Base-by-base conservation (phyloP, 202 grass and related monocot genomes). In the Zoysia matrella region DNA sequence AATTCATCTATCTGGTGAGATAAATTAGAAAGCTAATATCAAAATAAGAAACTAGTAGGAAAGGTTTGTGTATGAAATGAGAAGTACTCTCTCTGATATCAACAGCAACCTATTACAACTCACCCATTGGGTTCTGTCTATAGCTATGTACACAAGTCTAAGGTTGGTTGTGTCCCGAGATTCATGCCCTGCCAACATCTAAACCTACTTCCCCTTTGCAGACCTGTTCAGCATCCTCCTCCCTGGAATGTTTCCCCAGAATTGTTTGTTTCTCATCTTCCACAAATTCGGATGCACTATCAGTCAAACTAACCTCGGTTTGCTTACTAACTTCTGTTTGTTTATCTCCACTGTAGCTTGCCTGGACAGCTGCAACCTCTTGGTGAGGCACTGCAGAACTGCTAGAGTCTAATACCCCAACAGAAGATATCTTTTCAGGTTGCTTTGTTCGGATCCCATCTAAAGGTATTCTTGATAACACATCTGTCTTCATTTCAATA, bases 381-480 rank as follows among this genome's bases (percentile, higher is more conserved):
- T 91, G 75, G 45, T 82, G 76, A 75, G 88, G 85, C 82, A 92
- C 86, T 69, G 77, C 84, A 84, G 89, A 84, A 74, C 55, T 89
- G 43, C 80, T 77, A 15, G 87, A 89, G 55, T 90, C 89, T 53
- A 71, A 75, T 49, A 77, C 48, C 60, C 75, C 88, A 42, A 69
- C 73, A 6, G 76, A 88, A 9, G 68, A 58, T 18, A 80, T 3
- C 22, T 71, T 82, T 72, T 73, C 84, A 78, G 71, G 68, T 75
- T 67, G 73, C 74, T 57, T 92, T 80, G 79, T 83, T 75, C 42
- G 41, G 10, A 60, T 56, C 84, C 70, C 66, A 83, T 68, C 80
- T 50, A 69, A 88, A 87, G 89, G 80, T 78, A 96, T 90, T 86
- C 51, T 80, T 11, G 89, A 80, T 48, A 95, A 62, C 47, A 93